Evolutionary conservation across 2,329 filamentous ascomycete genomes (phyloP), one percentile per base, ranked within the genome.

Genomic region (Triangularia verruculosa): DNA sequence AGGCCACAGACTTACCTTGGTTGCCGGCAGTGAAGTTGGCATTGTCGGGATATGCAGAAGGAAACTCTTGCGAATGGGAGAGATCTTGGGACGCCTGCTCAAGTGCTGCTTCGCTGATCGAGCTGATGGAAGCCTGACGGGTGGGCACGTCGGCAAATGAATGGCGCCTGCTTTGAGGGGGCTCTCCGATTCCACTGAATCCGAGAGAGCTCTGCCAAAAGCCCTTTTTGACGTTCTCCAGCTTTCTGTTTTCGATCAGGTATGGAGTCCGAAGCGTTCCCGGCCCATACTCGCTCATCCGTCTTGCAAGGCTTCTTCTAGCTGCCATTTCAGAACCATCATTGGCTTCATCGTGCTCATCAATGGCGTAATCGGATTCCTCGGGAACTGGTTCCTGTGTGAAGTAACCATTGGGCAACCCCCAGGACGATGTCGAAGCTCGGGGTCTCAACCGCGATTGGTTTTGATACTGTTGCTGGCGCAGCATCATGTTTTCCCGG

Each of bases 161-260:
- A 75, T 94, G 91, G 27, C 91, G 86, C 64, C 91, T 85, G 70
- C 90, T 92, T 71, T 93, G 89, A 12, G 88, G 86, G 28, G 86
- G 80, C 65, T 91, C 88, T 3, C 80, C 81, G 24, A 85, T 68
- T 15, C 83, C 81, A 53, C 84, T 83, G 72, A 91, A 90, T 1
- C 85, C 87, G n/a, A 88, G 81, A 5, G 87, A 87, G 69, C 84
- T 89, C 68, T 90, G 88, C 89, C 89, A 93, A 66, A 86, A 84
- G 3, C 83, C 86, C 70, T 86, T 89, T 74, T 88, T 89, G 8
- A 89, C 79, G 68, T 83, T 87, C 65, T 89, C 87, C 9, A 85
- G 72, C 70, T 88, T 89, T 62, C 86, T 80, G 63, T 84, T 86
- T 66, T 90, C 87, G 32, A 82, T 71, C n/a, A 80, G 76, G 59